Base-by-base conservation (phyloP, 805 yeast genomes). In the Hanseniaspora clermontiae region DNA sequence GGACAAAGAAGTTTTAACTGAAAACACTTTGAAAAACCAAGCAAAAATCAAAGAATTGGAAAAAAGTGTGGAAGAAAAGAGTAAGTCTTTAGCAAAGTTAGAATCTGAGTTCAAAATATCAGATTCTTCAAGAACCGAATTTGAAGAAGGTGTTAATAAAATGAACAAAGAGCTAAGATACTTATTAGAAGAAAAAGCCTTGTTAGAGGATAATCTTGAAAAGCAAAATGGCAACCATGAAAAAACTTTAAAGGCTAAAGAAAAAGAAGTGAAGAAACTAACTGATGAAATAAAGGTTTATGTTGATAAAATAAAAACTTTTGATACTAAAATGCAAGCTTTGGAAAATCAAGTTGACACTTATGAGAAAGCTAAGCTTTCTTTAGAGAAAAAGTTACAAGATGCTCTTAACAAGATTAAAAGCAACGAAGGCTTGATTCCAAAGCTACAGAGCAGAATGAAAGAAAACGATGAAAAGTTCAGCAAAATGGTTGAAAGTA, bases 131-230 rank as follows among this genome's bases (percentile, higher is more conserved):
- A 83, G 80, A 61, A 74, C 74, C 29, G 82, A 78, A 60, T 85
- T 91, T 1, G 96, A 90, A 63, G 83, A 80, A 58, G 97, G 95
- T 4, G 83, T 90, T 52, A 89, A 89, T 65, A 89, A 88, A 62
- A 86, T 90, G 95, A 84, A 83, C 55, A 73, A 91, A 42, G 97
- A 90, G 60, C 71, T 90, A 34, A 78, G 87, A 67, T 77, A 77
- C 49, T 71, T 88, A 45, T 76, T 81, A 0, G 79, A 78, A 56
- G 80, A 80, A 37, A 82, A 82, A 58, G 80, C 77, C 1, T 76
- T 77, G 0, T 62, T 76, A 7, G 81, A 77, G 47, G 71, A 72
- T 29, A 67, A 68, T 9, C 67, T 78, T 15, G 74, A 72, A 42
- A 63, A 61, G 5, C 59, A 75, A 46, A 77, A 80, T 57, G 77